Evolutionary conservation across 2,329 filamentous ascomycete genomes (phyloP), one percentile per base, ranked within the genome.

Genomic region (Niveomyces coronatus): DNA sequence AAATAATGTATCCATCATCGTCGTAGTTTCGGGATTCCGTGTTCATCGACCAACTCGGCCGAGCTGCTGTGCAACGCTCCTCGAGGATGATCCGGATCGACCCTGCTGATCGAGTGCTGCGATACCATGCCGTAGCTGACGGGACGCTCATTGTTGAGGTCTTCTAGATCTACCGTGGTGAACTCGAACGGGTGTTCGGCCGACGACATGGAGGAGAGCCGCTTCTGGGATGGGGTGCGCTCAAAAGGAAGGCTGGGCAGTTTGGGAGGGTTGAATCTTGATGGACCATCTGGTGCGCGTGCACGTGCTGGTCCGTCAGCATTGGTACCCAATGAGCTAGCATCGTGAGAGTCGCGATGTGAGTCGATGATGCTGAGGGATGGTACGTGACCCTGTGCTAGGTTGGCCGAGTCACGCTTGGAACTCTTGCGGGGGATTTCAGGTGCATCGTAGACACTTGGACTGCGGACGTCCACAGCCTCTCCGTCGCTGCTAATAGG

Each of bases 401-500:
- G 56, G 20, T 49, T 52, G 28, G 56, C 61, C 3, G 73, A 39
- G 42, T 70, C 60, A 42, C 80, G 70, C 53, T 77, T 78, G 1
- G 83, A 87, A 53, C 80, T 86, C 59, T 81, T 85, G 20, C 82
- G 70, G 3, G 84, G 82, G 22, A 87, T 71, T 7, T 70, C 64
- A 0, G 77, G 76, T 4, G 68, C 49, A n/a, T 60, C 51, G 39
- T 60, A 39, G 26, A 29, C 34, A n/a, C 14, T 35, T 9, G 35
- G 29, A 26, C 20, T 17, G 45, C 64, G 47, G 35, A 56, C 49
- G 41, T 51, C 44, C 14, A 65, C 61, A 9, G 68, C 63, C 8
- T 65, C 61, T 22, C 44, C 44, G 13, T 38, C 54, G 37, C 46
- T 60, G 45, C 56, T 13, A 9, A 55, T 46, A 28, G 57, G 57